A percentile compares a stretch with the other conserved stretches of the same genome.
These are phyloP conservation scores for Penicillium silybi DNA, from an alignment of 495 filamentous ascomycete genomes.

Conservation along the genomic window DNA sequence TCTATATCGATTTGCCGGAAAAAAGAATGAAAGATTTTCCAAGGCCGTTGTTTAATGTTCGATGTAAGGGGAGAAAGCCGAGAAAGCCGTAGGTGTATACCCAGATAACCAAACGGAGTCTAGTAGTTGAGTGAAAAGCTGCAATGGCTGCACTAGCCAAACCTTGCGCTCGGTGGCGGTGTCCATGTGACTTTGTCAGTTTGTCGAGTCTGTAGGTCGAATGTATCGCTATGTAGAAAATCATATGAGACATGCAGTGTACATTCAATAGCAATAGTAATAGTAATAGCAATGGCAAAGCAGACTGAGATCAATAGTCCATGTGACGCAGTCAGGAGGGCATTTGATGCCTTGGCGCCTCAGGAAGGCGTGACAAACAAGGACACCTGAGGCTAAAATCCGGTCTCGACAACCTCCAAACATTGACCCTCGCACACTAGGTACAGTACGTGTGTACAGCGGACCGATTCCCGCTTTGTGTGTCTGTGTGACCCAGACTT, in stretches of 20 bases:
- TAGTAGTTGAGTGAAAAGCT: not conserved
- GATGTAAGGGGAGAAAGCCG: not conserved
- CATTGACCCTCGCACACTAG: too few relatives aligned
- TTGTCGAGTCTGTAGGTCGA: not conserved
- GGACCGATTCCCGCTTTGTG: not conserved
- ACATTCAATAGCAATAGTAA: not conserved
- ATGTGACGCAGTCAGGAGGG: not conserved
- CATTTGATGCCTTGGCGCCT: not conserved
- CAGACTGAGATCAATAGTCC: not conserved
- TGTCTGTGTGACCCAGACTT: slow-evolving; percentile 4
- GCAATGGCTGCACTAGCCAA: not conserved
- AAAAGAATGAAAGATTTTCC: not conserved
- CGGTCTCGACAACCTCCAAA: not conserved
- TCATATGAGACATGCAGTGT: not conserved
- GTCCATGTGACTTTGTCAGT: not conserved
- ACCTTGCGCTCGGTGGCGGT: not conserved
- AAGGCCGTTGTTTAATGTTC: not conserved
- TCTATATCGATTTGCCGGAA: slow-evolving; percentile 9
- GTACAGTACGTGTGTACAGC: not conserved
- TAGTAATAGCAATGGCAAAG: not conserved
- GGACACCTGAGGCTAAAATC: not conserved
- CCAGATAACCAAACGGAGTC: not conserved
- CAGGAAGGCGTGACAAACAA: not conserved
- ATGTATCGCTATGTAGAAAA: not conserved
- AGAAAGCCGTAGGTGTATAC: not conserved